Evolutionary conservation across 306 rosid genomes (phyloP), one percentile per base, ranked within the genome.

Genomic region (Dicorynia guianensis): DNA sequence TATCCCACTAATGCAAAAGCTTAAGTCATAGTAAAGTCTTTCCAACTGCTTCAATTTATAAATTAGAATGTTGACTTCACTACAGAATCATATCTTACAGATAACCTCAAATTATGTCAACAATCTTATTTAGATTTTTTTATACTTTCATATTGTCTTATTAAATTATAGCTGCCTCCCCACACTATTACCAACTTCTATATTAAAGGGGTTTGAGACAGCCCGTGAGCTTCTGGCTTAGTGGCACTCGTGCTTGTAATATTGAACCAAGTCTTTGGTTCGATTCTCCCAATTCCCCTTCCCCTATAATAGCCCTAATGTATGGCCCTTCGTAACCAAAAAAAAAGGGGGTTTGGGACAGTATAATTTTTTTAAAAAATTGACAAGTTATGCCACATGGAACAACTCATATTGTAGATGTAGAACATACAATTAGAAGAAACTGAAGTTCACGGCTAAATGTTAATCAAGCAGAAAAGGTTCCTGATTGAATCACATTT

Each of bases 41-140:
- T 46, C 10, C 20, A 13, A 36, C 30, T 61, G 53, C 67, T 58
- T 47, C 39, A 56, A 9, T n/a, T 1, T 17, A 14, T 42, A 80
- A 76, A 72, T 66, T 76, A 63, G 59, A 52, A 48, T 40, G 78
- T 46, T 30, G 65, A 48, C 44, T 8, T 4, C 35, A 63, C 30
- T 14, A 69, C 61, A 71, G 61, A 49, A 61, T 30, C 65, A 62
- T 42, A 81, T 60, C 56, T 17, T 39, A 49, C 42, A 72, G 55
- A 63, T 40, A 63, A 63, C 17, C 33, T 46, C 48, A 69, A 35
- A 52, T 18, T 8, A 52, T 58, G 53, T 55, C 50, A 59, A 39
- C 9, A 18, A 20, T 62, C 46, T 49, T 39, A 25, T 72, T 11
- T 7, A 25, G 30, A 25, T 25, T 34, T 11, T 13, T 42, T 20